A percentile compares a stretch with the other conserved stretches of the same genome.
Evolutionary conservation across 2,329 filamentous ascomycete species (phyloP).

Genomic region (Xylariaceae sp.): DNA sequence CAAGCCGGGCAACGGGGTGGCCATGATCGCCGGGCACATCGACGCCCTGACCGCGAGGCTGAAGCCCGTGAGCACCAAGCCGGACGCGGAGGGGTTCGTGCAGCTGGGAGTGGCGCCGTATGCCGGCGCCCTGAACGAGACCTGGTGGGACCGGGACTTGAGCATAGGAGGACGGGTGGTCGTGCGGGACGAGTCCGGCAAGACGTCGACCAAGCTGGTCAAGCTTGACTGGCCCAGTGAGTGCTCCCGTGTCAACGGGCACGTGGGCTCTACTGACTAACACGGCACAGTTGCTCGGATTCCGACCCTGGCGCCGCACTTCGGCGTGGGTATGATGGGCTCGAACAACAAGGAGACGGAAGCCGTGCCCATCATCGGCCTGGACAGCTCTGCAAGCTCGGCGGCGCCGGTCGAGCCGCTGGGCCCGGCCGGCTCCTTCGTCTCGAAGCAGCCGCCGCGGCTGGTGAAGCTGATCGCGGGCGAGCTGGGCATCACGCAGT

Average conservation of each 20-base stretch:
- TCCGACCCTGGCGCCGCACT: constrained; percentile 88
- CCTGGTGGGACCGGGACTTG: constrained; percentile 97
- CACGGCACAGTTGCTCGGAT: constrained; percentile 61
- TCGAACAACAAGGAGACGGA: constrained; percentile 79
- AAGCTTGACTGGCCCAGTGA: constrained; percentile 83
- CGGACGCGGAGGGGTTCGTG: constrained; percentile 75
- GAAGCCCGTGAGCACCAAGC: constrained; percentile 83
- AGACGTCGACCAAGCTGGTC: constrained; percentile 74
- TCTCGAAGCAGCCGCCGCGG: constrained; percentile 73
- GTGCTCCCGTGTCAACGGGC: constrained; percentile 10
- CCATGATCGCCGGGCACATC: constrained; percentile 85
- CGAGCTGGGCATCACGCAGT: constrained; percentile 66
- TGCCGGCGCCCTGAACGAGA: constrained; percentile 76
- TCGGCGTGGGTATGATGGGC: constrained; percentile 67
- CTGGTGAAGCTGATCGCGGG: constrained; percentile 76
- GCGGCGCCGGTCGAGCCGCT: constrained; percentile 35
- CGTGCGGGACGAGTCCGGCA: constrained; percentile 67
- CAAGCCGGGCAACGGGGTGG: constrained; percentile 75
- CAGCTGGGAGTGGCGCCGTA: constrained; percentile 92
- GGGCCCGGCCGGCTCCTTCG: constrained; percentile 65
- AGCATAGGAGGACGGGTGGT: constrained; percentile 85
- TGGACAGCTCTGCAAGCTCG: constrained; percentile 60
- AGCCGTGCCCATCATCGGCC: constrained; percentile 86
- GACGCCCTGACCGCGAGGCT: constrained; percentile 85
- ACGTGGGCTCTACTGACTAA: constrained; percentile 10